A percentile compares a stretch with the other conserved stretches of the same genome.
These are phyloP conservation scores for Lachancea thermotolerans DNA, from an alignment of 805 yeast genomes.

Conservation along the genomic window DNA sequence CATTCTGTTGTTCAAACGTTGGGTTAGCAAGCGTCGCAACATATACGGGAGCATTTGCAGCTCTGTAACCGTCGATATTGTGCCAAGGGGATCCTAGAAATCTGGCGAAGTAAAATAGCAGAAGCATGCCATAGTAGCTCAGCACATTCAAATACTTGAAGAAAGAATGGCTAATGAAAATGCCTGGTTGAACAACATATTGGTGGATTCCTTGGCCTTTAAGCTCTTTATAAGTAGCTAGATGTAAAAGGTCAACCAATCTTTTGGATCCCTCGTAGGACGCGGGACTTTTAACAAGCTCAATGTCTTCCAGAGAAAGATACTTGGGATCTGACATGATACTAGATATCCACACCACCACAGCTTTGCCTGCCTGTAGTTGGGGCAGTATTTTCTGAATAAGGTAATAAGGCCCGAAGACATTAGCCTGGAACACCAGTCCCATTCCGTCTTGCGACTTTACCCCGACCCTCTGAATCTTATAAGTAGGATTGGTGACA, in stretches of 20 bases:
- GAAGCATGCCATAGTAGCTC: slow-evolving; percentile 79
- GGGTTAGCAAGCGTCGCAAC: slow-evolving; percentile 53
- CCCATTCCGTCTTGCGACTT: slow-evolving; percentile 77
- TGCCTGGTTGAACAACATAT: slow-evolving; percentile 89
- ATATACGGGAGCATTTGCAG: slow-evolving; percentile 80
- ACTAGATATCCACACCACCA: slow-evolving; percentile 79
- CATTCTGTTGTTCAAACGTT: slow-evolving; percentile 37
- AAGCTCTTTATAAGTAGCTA: slow-evolving; percentile 55
- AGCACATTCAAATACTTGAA: slow-evolving; percentile 67
- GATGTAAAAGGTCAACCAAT: slow-evolving; percentile 74
- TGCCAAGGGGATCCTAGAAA: slow-evolving; percentile 82
- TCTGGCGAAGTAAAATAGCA: slow-evolving; percentile 78
- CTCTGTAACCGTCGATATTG: slow-evolving; percentile 79
- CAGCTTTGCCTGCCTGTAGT: slow-evolving; percentile 51
- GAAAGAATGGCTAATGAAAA: slow-evolving; percentile 78
- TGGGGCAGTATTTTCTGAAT: slow-evolving; percentile 57
- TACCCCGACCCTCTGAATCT: slow-evolving; percentile 74
- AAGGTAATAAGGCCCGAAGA: slow-evolving; percentile 90
- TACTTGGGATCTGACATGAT: slow-evolving; percentile 72
- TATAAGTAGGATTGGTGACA: slow-evolving; percentile 83
- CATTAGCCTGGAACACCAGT: slow-evolving; percentile 86
- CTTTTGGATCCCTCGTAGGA: slow-evolving; percentile 93
- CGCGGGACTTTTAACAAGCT: slow-evolving; percentile 52
- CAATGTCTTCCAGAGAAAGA: slow-evolving; percentile 68
- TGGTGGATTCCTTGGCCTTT: slow-evolving; percentile 51